Evolutionary conservation across 73 alveolate species (phyloP), one percentile per base, ranked within the genome.

Genomic region (Breviolum minutum): DNA sequence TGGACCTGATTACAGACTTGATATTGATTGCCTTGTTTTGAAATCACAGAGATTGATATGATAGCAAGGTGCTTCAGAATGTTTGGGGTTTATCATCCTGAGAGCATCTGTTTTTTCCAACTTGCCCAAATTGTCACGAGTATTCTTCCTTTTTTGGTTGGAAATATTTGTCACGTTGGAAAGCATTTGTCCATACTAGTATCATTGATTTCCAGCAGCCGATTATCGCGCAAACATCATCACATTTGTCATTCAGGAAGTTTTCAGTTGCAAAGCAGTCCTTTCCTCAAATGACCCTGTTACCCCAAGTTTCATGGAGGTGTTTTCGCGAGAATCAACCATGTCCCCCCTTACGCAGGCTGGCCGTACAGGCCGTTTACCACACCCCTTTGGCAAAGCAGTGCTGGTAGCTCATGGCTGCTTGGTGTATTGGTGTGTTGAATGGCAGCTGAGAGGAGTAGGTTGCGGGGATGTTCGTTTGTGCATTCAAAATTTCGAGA

Each of bases 341-440:
- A 69, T 69, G 27, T 69, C 54, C 5, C 54, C 54, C 54, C 54
- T 40, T 3, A 40, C 54, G 66, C 76, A 92, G 98, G 98, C 98
- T 22, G 98, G 98, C 20, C 98, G 98, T 13, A 92, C 98, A 11
- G 98, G 98, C 29, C 89, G 98, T 7, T 64, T 92, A 14, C 98
- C 98, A 30, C 98, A 92, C 61, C 98, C 98, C 61, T 81, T 40
- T 30, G 98, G 98, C 60, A 74, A 81, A 29, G 89, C 98, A 5
- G 98, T 92, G 89, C 79, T 92, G 54, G 90, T 92, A 66, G 98
- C 98, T 7, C 98, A 92, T 48, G 98, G 98, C 73, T 29, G 54
- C 92, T 83, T 60, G 73, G 92, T 40, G 54, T 40, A 3, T 83
- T 60, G 73, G 92, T 40, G 54, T 40, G 54, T 3, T 40, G 54